These are phyloP conservation scores for Paecilomyces formosus DNA, from an alignment of 2,329 filamentous ascomycete genomes.

Conservation along the genomic window DNA sequence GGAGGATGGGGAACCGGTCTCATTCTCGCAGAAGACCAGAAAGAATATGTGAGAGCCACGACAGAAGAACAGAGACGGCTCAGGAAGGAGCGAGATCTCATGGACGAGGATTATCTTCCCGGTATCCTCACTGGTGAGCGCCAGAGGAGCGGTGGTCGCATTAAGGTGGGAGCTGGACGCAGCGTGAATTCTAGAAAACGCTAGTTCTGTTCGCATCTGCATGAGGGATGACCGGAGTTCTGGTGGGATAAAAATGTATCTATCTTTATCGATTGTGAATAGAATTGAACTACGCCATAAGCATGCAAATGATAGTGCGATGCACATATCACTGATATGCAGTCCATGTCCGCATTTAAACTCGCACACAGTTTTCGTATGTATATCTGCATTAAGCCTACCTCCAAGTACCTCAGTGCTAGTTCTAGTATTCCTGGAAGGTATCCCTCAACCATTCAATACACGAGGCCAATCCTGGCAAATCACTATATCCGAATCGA, in stretches of 20 bases:
- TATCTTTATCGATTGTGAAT: not conserved
- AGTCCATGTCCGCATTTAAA: not conserved
- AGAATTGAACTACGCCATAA: not conserved
- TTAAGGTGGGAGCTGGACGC: slow-evolving; percentile 75
- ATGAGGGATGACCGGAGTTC: not conserved
- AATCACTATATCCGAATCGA: not conserved
- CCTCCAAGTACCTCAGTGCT: not conserved
- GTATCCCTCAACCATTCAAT: not conserved
- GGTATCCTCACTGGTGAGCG: slow-evolving; percentile 76
- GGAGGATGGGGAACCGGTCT: slow-evolving; percentile 78
- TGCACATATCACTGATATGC: not conserved
- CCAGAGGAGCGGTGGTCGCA: slow-evolving; percentile 55
- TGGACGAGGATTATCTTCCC: slow-evolving; percentile 93
- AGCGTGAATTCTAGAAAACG: slow-evolving; percentile 72
- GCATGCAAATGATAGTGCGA: not conserved
- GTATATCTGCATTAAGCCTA: not conserved
- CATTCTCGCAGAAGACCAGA: slow-evolving; percentile 90
- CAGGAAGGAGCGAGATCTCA: slow-evolving; percentile 67
- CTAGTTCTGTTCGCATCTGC: slow-evolving; percentile 11
- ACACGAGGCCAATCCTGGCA: slow-evolving; percentile 2
- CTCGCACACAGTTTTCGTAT: not conserved
- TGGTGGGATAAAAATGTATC: not conserved
- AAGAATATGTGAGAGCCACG: slow-evolving; percentile 68
- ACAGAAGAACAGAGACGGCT: slow-evolving; percentile 53
- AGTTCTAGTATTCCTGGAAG: not conserved